phyloP scores from a whole-genome alignment of 2,329 filamentous ascomycete species.

The Lachnellula arida region DNA sequence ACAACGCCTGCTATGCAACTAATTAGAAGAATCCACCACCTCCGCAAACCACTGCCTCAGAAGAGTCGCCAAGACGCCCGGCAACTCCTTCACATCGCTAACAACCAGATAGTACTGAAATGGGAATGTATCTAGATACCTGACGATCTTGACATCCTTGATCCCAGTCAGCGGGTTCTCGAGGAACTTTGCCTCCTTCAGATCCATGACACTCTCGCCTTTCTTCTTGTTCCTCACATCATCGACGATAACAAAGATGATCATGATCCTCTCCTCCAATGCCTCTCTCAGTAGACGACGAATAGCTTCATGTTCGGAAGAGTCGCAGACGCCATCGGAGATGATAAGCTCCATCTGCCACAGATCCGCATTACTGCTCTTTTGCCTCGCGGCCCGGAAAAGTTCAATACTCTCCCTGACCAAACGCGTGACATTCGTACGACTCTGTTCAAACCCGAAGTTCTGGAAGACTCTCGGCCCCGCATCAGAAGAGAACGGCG shows the following conservation, averaged over 20 bases:
- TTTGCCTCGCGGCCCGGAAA: conserved; percentile 69
- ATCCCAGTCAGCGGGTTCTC: conserved; percentile 53
- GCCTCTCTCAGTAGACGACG: conserved; percentile 79
- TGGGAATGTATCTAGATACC: conserved; percentile 92
- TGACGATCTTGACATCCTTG: conserved; percentile 72
- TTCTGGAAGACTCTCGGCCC: conserved; percentile 79
- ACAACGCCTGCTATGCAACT: background rate
- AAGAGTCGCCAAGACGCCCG: conserved; percentile 78
- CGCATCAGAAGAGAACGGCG: conserved; percentile 73
- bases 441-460: conserved; percentile 79
- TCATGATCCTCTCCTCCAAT: conserved; percentile 91
- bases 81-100: conserved; percentile 84
- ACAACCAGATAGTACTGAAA: conserved; percentile 98
- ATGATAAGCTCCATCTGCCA: conserved; percentile 96
- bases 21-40: conserved; percentile 37
- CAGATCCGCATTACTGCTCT: conserved; percentile 57
- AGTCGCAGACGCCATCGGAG: conserved; percentile 87
- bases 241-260: conserved; percentile 97
- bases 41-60: conserved; percentile 94
- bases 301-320: conserved; percentile 74
- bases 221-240: conserved; percentile 46
- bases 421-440: conserved; percentile 79
- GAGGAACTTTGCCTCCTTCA: conserved; percentile 82
- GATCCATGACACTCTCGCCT: conserved; percentile 72
- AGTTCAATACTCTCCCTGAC: conserved; percentile 73